Conservation (phyloP, 2,329 filamentous ascomycete genomes). For the Ophiosphaerella narmari region DNA sequence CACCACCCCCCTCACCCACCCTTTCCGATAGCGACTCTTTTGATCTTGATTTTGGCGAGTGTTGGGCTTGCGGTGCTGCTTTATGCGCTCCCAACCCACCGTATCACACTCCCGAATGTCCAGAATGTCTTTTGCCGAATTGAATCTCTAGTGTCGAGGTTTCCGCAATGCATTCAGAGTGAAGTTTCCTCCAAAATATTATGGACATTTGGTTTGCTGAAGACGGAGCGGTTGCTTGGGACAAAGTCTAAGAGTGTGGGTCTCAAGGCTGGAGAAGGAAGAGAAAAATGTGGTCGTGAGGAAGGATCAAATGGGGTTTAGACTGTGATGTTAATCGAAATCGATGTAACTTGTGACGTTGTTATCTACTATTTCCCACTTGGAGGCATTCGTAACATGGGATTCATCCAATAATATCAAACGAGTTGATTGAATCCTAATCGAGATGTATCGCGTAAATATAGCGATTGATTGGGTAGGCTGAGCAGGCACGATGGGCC, state of each 20-base stretch:
- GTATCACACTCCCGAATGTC: neutral
- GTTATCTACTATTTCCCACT: too few relatives aligned
- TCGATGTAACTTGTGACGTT: neutral
- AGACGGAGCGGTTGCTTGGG: neutral
- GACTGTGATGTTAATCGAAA: too few relatives aligned
- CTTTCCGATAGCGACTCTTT: neutral
- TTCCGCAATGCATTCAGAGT: neutral
- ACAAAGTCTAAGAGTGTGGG: neutral
- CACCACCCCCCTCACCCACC: neutral
- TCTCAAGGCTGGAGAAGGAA: neutral
- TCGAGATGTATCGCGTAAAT: too few relatives aligned
- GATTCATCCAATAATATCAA: too few relatives aligned
- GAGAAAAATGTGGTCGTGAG: neutral
- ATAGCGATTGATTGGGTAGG: too few relatives aligned
- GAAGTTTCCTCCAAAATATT: neutral
- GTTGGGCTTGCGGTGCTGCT: conserved; percentile 9
- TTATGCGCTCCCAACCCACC: neutral
- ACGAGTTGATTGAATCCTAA: too few relatives aligned
- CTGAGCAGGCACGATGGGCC: too few relatives aligned
- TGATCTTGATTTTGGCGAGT: neutral
- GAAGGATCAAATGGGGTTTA: too few relatives aligned
- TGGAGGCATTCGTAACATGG: too few relatives aligned
- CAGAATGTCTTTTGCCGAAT: conserved; percentile 7
- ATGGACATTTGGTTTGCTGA: neutral
- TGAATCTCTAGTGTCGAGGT: neutral